Evolutionary conservation across 1,139 yeast genomes (phyloP).

Genomic region (Taphrina betulina): DNA sequence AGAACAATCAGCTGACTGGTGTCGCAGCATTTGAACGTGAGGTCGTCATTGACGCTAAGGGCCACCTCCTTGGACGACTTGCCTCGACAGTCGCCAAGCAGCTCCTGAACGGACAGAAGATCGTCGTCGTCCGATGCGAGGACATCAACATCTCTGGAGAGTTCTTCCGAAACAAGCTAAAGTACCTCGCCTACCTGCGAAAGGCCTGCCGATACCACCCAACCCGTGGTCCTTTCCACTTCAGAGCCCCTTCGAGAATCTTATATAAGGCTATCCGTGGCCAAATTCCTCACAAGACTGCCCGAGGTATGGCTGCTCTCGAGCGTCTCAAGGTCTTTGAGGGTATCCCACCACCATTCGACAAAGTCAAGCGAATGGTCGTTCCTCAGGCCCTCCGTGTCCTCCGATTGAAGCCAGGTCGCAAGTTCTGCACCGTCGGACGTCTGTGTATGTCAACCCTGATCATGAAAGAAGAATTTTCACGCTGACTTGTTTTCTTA

Average conservation of each 20-base stretch:
- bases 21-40: constrained; percentile 36
- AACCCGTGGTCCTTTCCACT: constrained; percentile 99
- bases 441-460: constrained; percentile 92
- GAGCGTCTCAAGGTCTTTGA: constrained; percentile 99
- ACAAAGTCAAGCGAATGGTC: constrained; percentile 99
- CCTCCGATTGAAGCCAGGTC: constrained; percentile 98
- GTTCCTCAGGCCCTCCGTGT: constrained; percentile 99
- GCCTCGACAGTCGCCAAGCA: constrained; percentile 99
- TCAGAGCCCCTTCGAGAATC: constrained; percentile 99
- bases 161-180: constrained; percentile 96
- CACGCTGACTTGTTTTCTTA: constrained; percentile 46
- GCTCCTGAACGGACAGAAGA: constrained; percentile 95
- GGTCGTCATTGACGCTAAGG: constrained; percentile 44
- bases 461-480: constrained; percentile 54
- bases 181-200: constrained; percentile 99
- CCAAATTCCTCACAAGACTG: constrained; percentile 99
- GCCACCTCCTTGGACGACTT: constrained; percentile 99
- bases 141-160: constrained; percentile 96
- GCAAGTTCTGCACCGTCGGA: constrained; percentile 99
- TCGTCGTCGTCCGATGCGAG: constrained; percentile 97
- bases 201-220: constrained; percentile 99
- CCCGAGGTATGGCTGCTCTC: constrained; percentile 99
- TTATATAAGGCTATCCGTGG: constrained; percentile 99
- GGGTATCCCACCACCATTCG: constrained; percentile 99
- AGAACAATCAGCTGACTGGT: constrained; percentile 17